Evolutionary conservation across 179 eudicot species (phyloP).

Genomic region (Spinacia oleracea): DNA sequence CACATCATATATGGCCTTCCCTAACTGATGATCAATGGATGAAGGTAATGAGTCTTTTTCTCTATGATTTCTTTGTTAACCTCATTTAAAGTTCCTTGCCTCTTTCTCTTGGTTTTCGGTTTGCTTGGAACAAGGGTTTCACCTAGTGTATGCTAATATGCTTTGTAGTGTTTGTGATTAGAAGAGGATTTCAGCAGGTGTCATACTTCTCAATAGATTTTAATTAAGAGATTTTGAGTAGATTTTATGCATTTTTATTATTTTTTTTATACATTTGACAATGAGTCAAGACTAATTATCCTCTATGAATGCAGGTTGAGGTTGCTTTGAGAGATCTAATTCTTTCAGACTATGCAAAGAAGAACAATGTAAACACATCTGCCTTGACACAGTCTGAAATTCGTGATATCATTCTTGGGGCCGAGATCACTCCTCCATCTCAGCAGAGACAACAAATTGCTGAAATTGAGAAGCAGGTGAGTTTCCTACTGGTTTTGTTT

Average conservation of each 20-base stretch:
- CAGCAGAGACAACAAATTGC: slow-evolving; percentile 99
- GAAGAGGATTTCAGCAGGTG: no score
- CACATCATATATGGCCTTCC: slow-evolving; percentile 99
- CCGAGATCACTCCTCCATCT: slow-evolving; percentile 97
- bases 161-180: no score
- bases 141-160: no score
- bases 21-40: slow-evolving; percentile 96
- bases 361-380: slow-evolving; percentile 96
- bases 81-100: no score
- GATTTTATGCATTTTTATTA: background rate
- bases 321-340: slow-evolving; percentile 96
- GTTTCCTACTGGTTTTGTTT: no score
- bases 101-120: background rate
- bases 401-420: slow-evolving; percentile 98
- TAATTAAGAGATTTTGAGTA: no score
- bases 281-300: no score
- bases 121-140: no score
- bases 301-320: slow-evolving; percentile 90
- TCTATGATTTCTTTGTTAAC: background rate
- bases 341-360: slow-evolving; percentile 96
- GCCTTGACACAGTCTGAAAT: slow-evolving; percentile 97
- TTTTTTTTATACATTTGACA: background rate
- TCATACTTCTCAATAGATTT: no score
- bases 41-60: slow-evolving; percentile 79
- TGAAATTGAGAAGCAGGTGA: slow-evolving; percentile 95